These are phyloP conservation scores for Debaryomyces fabryi DNA, from an alignment of 1,139 yeast genomes.

Conservation along the genomic window DNA sequence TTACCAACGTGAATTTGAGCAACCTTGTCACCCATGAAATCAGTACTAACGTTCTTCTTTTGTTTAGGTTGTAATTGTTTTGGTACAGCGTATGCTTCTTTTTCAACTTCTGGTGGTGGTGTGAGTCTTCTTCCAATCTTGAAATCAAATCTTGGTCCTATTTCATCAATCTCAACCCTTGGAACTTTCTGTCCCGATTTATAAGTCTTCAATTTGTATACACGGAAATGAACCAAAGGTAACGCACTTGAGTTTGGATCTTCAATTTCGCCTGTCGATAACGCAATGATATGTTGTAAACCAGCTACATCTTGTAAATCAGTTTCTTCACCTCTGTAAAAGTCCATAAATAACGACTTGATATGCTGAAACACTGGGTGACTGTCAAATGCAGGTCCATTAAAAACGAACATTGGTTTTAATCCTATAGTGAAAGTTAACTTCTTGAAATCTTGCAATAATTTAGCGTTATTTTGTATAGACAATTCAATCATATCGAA, in stretches of 20 bases:
- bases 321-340: constrained; percentile 85
- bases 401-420: constrained; percentile 92
- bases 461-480: constrained; percentile 67
- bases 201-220: constrained; percentile 79
- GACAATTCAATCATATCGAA: constrained; percentile 94
- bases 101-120: constrained; percentile 88
- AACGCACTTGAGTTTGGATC: constrained; percentile 57
- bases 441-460: constrained; percentile 79
- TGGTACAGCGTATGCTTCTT: constrained; percentile 83
- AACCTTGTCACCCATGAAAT: constrained; percentile 92
- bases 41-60: constrained; percentile 88
- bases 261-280: constrained; percentile 79
- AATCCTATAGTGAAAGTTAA: constrained; percentile 83
- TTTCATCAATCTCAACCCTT: constrained; percentile 90
- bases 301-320: constrained; percentile 93
- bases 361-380: constrained; percentile 86
- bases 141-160: constrained; percentile 95
- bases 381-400: constrained; percentile 87
- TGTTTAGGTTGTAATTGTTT: constrained; percentile 80
- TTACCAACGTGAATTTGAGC: constrained; percentile 96
- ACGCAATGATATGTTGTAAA: constrained; percentile 82
- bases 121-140: constrained; percentile 83
- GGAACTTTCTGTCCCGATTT: constrained; percentile 88
- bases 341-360: constrained; percentile 87
- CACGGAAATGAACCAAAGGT: constrained; percentile 88